Base-by-base conservation (phyloP, 2,329 filamentous ascomycete species). In the Ceratocystis colombiana region DNA sequence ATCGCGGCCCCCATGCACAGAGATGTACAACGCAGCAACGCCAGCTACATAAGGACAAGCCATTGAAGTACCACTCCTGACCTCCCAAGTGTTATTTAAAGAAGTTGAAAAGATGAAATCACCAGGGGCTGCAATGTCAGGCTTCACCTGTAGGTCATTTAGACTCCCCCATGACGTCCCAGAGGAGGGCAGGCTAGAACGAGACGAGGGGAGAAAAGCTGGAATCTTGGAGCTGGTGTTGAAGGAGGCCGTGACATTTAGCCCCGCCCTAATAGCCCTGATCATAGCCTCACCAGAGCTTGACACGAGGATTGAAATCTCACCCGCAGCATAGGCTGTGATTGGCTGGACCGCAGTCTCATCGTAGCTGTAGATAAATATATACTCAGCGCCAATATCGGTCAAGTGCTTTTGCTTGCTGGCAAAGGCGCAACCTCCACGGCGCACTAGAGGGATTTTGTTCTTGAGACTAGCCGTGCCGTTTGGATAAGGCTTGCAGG, bases 1-100 rank as follows among this genome's bases (percentile, higher is more conserved):
- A 64, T 72, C 71, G 17, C 77, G 75, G 1, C 78, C 77, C 1
- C 78, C 78, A 64, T 76, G 71, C 28, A 76, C 71, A 6, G 76
- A 73, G 55, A 80, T 74, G 68, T 77, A 80, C 30, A 81, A 71
- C 5, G 78, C 79, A 2, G 77, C 78, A n/a, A 80, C 73, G 15
- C 80, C 81, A 46, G 81, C 79, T 28, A 82, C 74, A 67, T 82
- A 81, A 0, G 81, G 81, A 4, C 78, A 78, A 0, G 81, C 78
- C 82, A 84, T 84, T 0, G 80, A 83, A 0, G 82, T 84, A 57
- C 82, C 82, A 57, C 76, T 79, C 65, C 80, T 73, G 5, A 79
- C 73, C 15, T 76, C 76, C 68, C 81, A 84, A 8, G 67, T 69
- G 28, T 74, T 73, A 28, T 77, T 72, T 1, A 77, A 75, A 57